A percentile compares a stretch with the other conserved stretches of the same genome.
Evolutionary conservation across 441 rosid species (phyloP).

Genomic region (Hura crepitans): DNA sequence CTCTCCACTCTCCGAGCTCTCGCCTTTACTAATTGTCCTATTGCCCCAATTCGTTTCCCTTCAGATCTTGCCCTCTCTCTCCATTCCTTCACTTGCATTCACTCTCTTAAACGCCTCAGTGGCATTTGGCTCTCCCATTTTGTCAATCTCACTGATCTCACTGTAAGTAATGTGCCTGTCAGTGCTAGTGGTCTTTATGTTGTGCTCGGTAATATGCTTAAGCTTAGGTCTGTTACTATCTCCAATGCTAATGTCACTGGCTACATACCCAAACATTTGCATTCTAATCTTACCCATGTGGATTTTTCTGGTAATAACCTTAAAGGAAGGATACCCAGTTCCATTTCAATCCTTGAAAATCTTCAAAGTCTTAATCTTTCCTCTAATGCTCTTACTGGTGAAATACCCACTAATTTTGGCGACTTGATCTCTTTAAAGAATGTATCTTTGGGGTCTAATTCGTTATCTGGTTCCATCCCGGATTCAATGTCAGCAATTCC

Average conservation of each 20-base stretch:
- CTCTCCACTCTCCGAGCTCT: slow-evolving; percentile 70
- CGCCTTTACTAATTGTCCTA: slow-evolving; percentile 62
- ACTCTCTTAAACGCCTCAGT: slow-evolving; percentile 65
- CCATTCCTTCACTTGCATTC: slow-evolving; percentile 63
- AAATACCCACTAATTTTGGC: slow-evolving; percentile 58
- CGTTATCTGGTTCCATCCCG: slow-evolving; percentile 78
- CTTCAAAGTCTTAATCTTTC: slow-evolving; percentile 68
- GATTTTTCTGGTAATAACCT: slow-evolving; percentile 75
- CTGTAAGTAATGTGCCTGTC: slow-evolving; percentile 53
- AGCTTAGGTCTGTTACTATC: slow-evolving; percentile 54
- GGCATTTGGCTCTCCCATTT: slow-evolving; percentile 69
- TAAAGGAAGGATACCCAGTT: slow-evolving; percentile 65
- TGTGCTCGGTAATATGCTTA: slow-evolving; percentile 59
- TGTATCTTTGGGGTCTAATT: slow-evolving; percentile 64
- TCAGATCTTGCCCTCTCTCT: slow-evolving; percentile 53
- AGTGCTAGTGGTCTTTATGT: slow-evolving; percentile 66
- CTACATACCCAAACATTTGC: slow-evolving; percentile 49
- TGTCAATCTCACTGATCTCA: slow-evolving; percentile 71
- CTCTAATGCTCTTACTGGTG: slow-evolving; percentile 56
- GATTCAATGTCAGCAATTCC: slow-evolving; percentile 70
- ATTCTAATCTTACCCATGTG: slow-evolving; percentile 54
- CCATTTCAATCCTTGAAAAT: slow-evolving; percentile 59
- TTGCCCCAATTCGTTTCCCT: slow-evolving; percentile 52
- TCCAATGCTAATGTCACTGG: slow-evolving; percentile 70
- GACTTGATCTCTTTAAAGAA: slow-evolving; percentile 65